Conservation (phyloP, 768 basidiomycete species). For the Porpolomopsis calyptriformis region DNA sequence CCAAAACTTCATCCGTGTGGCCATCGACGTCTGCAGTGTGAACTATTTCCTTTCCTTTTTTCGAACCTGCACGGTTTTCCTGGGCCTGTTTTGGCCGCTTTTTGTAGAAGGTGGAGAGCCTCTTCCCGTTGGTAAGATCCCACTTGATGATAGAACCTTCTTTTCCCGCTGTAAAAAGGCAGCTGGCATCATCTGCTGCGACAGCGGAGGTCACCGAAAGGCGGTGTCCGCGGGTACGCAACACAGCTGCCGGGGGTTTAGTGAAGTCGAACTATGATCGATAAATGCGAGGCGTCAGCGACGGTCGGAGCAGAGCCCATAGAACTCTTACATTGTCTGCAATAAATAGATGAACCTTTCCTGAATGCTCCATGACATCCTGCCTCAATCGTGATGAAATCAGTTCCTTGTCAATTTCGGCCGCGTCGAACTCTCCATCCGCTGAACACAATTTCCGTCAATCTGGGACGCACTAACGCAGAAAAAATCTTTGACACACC, state of each 20-base stretch:
- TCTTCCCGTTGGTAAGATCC: constrained; percentile 59
- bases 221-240: constrained; percentile 65
- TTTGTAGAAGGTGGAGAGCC: constrained; percentile 51
- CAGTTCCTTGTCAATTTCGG: constrained; percentile 88
- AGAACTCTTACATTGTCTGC: constrained; percentile 54
- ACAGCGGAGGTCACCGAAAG: constrained; percentile 76
- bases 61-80: constrained; percentile 10
- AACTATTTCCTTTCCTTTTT: constrained; percentile 47
- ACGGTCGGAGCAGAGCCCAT: background rate
- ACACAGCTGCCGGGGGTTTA: constrained; percentile 31
- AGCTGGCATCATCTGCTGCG: constrained; percentile 57
- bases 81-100: constrained; percentile 25
- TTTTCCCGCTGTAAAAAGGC: constrained; percentile 84
- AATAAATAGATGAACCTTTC: constrained; percentile 75
- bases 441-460: constrained; percentile 27
- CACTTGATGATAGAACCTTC: constrained; percentile 85
- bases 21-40: constrained; percentile 43
- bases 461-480: background rate
- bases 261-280: constrained; percentile 46
- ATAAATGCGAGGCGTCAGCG: background rate
- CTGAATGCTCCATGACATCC: constrained; percentile 84
- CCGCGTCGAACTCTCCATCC: constrained; percentile 90
- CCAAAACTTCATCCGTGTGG: constrained; percentile 79
- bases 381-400: constrained; percentile 84
- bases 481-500: constrained; percentile 29